Base-by-base conservation (phyloP, 768 basidiomycete species). In the Hygrocybe coccinea region DNA sequence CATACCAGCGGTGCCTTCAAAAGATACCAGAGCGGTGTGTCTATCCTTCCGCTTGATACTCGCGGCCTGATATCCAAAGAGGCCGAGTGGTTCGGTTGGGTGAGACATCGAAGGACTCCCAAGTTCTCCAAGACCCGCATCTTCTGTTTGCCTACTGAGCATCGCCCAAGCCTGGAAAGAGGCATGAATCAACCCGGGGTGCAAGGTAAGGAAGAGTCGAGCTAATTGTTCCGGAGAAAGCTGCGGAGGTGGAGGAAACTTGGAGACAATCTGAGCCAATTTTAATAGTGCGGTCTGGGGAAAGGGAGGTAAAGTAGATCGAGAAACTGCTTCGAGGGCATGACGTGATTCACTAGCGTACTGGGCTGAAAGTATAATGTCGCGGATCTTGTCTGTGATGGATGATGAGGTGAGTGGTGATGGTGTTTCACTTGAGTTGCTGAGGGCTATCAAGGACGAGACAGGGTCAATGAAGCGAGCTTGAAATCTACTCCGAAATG, bases 401-500 rank as follows among this genome's bases (percentile, higher is more conserved):
- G 72, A 52, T 22, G 59, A 39, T 0, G 55, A 56, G 3, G 34
- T 38, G 45, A 19, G 54, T 36, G 39, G 48, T 17, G 56, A 47
- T 44, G 21, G 54, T 47, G 29, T 33, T 50, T 3, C 65, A 55
- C 46, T 50, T 33, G 52, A 55, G n/a, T 54, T 59, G 52, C 66
- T 68, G 35, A 82, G 74, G 14, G 80, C 76, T 7, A 81, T 71
- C 19, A 81, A 60, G 0, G 83, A 71, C 15, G 79, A 79, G 17
- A 83, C 64, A 22, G 83, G 83, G 62, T 87, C 84, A 33, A 86
- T 67, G 63, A 85, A 86, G 21, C 85, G 78, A 9, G 83, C 81
- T 63, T 86, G 84, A 64, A 85, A 86, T 19, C 85, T 82, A 65
- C 81, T 83, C 37, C 84, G 76, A 65, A 85, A 86, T 0, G 84